Evolutionary conservation across 768 basidiomycete species (phyloP).

Genomic region (Lentinula lateritia): DNA sequence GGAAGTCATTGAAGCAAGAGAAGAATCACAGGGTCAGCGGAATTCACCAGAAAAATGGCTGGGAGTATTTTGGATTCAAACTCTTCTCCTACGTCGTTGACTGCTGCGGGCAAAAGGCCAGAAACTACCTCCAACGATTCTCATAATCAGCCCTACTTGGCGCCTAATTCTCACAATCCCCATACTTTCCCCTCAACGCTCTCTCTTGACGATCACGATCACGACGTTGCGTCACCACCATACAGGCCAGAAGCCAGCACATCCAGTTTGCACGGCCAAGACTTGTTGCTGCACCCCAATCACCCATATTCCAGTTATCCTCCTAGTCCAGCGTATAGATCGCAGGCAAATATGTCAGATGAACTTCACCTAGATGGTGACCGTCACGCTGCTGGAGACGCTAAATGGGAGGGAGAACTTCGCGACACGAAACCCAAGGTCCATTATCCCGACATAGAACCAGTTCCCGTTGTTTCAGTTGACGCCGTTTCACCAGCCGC

Average conservation of each 20-base stretch:
- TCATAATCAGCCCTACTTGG: not conserved
- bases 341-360: constrained; percentile 12
- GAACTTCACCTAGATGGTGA: constrained; percentile 15
- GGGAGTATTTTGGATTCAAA: not conserved
- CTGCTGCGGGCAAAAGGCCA: not conserved
- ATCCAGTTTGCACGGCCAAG: constrained; percentile 21
- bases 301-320: constrained; percentile 13
- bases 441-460: constrained; percentile 44
- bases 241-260: constrained; percentile 29
- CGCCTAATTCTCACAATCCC: not conserved
- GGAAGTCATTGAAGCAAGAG: not conserved
- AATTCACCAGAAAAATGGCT: not conserved
- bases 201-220: not conserved
- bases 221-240: constrained; percentile 27
- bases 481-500: constrained; percentile 11
- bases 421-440: constrained; percentile 33
- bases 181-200: not conserved
- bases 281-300: constrained; percentile 1
- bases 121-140: not conserved
- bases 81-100: not conserved
- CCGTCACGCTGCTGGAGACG: constrained; percentile 10
- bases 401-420: constrained; percentile 13
- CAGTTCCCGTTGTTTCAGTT: constrained; percentile 13
- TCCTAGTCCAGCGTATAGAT: constrained; percentile 22
- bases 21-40: not conserved